Percentiles rank a stretch among this genome's conserved stretches.
Evolutionary conservation across 192 early-diverging fungal species (phyloP).

Genomic region (Chytriomyces confervae): DNA sequence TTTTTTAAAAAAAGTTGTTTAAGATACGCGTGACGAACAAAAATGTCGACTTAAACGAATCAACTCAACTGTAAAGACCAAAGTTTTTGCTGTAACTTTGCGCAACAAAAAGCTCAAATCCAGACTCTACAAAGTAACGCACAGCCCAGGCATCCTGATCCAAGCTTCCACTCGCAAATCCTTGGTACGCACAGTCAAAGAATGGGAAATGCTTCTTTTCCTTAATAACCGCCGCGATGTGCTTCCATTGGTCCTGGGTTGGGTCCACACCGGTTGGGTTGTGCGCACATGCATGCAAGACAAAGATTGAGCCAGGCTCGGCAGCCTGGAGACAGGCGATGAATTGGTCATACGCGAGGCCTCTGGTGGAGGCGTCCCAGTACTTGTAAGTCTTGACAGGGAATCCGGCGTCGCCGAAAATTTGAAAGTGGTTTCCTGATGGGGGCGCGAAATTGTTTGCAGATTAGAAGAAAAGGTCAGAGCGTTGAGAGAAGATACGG

Average conservation of each 20-base stretch:
- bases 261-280: conserved; percentile 99
- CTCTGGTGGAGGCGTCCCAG: conserved; percentile 80
- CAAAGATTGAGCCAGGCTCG: conserved; percentile 78
- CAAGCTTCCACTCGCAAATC: conserved; percentile 92
- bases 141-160: conserved; percentile 92
- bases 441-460: background rate
- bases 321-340: conserved; percentile 72
- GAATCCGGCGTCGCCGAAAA: conserved; percentile 87
- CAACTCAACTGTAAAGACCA: conserved; percentile 82
- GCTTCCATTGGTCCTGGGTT: conserved; percentile 90
- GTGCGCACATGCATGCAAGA: conserved; percentile 97
- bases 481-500: background rate
- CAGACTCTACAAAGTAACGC: conserved; percentile 89
- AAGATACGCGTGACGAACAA: conserved; percentile 4
- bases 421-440: conserved; percentile 83
- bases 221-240: conserved; percentile 83
- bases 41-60: background rate
- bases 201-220: conserved; percentile 86
- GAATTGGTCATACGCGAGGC: conserved; percentile 82
- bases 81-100: conserved; percentile 99
- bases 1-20: background rate
- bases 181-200: conserved; percentile 99
- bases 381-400: conserved; percentile 86
- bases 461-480: background rate
- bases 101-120: conserved; percentile 88